Evolutionary conservation across 2,329 filamentous ascomycete species (phyloP).

Genomic region (Tolypocladium paradoxum): DNA sequence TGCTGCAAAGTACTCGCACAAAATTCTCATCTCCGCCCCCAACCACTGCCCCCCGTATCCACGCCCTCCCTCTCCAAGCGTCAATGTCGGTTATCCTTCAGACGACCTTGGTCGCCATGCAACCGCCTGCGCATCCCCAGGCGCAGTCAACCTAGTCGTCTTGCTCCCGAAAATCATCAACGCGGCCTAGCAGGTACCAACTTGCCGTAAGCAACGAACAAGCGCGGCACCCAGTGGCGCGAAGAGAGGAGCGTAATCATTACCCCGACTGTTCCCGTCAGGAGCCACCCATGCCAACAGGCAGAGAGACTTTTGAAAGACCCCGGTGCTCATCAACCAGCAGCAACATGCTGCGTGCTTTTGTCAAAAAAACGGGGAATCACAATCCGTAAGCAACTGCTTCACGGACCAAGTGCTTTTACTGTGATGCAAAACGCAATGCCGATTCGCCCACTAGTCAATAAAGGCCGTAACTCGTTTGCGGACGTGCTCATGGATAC

Average conservation of each 20-base stretch:
- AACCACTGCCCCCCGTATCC: too few species aligned
- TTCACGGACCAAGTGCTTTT: conserved; percentile 5
- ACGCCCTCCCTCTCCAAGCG: neutral
- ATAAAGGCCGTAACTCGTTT: conserved; percentile 8
- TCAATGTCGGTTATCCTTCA: neutral
- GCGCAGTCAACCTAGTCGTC: neutral
- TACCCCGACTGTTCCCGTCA: neutral
- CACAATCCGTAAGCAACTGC: neutral
- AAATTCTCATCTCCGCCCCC: neutral
- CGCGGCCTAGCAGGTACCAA: neutral
- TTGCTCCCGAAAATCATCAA: neutral
- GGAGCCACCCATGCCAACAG: neutral
- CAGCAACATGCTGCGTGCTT: neutral
- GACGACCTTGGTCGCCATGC: neutral
- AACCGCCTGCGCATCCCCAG: neutral
- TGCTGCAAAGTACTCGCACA: neutral
- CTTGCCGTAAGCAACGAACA: neutral
- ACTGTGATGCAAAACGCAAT: conserved; percentile 10
- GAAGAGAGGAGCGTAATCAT: neutral
- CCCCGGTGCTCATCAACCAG: neutral
- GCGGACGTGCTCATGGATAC: conserved; percentile 17
- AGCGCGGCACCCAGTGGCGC: neutral
- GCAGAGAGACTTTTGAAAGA: neutral
- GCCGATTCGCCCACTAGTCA: conserved; percentile 8
- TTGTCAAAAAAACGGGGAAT: neutral